Evolutionary conservation across 2,329 filamentous ascomycete species (phyloP), one percentile per base, ranked within the genome.

Genomic region (Plectosphaerella sp.): DNA sequence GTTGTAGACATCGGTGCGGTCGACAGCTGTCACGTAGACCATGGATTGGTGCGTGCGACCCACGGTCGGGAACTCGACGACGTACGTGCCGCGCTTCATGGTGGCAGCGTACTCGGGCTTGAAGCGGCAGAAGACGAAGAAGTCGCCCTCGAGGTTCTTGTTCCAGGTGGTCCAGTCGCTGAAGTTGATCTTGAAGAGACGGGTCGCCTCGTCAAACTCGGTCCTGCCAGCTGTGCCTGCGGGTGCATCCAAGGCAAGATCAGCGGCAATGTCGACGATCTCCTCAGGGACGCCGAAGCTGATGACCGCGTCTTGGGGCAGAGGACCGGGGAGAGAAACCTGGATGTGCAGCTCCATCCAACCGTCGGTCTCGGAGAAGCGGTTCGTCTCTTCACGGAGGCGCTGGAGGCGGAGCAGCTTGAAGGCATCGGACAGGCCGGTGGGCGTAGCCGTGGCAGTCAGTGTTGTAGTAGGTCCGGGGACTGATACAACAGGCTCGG

Each of bases 51-150:
- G 42, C 1, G 52, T 36, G 36, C 47, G 49, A 16, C 41, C 51
- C 6, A 53, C 53, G 7, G 48, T 50, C 16, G 53, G 48, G 47
- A 55, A 53, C 45, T 55, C 37, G 1, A 55, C 53, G 8, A 55
- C 48, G 22, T 55, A 53, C 1, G 53, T 55, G 16, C 53, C 53
- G 6, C 48, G 52, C 35, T 47, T 43, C 52, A 54, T 52, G 4
- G 42, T 16, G 1, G 48, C 18, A 6, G 51, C 54, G 11, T 53
- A 53, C 4, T 48, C 48, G 3, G 51, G 45, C 12, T 45, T 16
- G 51, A 55, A 53, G n/a, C 51, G 54, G 46, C 54, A 54, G 50
- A 54, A 52, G 15, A 55, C 46, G 51, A 51, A 55, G 51, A 55
- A 55, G 46, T 53, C 42, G 37, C 51, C 54, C 41, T 42, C 25